Conservation (phyloP, 768 basidiomycete species). For the Leccinum olivaceopallidum region DNA sequence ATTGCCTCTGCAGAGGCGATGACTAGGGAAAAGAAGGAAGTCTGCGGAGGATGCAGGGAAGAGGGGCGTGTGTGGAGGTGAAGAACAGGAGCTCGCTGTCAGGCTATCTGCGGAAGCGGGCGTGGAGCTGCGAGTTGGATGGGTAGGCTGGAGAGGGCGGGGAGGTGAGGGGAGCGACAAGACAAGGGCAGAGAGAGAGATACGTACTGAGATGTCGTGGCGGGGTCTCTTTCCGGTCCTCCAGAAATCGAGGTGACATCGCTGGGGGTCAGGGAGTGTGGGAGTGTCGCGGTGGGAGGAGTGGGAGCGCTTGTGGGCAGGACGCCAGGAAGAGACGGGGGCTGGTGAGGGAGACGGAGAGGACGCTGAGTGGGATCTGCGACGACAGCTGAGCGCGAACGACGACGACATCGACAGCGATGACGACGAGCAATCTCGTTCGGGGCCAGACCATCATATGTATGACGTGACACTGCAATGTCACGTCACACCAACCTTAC, state of each 20-base stretch:
- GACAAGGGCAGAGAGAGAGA: neutral
- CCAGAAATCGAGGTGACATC: constrained; percentile 55
- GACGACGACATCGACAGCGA: constrained; percentile 37
- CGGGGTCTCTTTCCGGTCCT: constrained; percentile 56
- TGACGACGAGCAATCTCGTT: constrained; percentile 15
- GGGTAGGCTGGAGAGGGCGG: constrained; percentile 14
- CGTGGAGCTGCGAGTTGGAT: constrained; percentile 31
- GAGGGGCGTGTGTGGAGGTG: constrained; percentile 34
- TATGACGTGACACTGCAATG: constrained; percentile 24
- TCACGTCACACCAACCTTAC: constrained; percentile 26
- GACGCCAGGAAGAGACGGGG: constrained; percentile 40
- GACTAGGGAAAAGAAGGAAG: constrained; percentile 44
- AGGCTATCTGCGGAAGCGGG: constrained; percentile 32
- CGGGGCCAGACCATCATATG: constrained; percentile 13
- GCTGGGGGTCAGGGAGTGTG: constrained; percentile 40
- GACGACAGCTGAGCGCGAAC: constrained; percentile 40
- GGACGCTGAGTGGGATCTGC: constrained; percentile 53
- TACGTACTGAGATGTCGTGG: constrained; percentile 46
- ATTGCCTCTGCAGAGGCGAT: constrained; percentile 10
- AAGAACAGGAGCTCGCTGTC: constrained; percentile 24
- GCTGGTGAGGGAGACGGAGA: constrained; percentile 38
- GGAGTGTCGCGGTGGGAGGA: constrained; percentile 40
- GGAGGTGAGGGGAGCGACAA: constrained; percentile 9
- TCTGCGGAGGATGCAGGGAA: constrained; percentile 52
- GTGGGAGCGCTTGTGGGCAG: constrained; percentile 50